Base-by-base conservation (phyloP, 345 rosid genomes). In the Corchorus capsularis region DNA sequence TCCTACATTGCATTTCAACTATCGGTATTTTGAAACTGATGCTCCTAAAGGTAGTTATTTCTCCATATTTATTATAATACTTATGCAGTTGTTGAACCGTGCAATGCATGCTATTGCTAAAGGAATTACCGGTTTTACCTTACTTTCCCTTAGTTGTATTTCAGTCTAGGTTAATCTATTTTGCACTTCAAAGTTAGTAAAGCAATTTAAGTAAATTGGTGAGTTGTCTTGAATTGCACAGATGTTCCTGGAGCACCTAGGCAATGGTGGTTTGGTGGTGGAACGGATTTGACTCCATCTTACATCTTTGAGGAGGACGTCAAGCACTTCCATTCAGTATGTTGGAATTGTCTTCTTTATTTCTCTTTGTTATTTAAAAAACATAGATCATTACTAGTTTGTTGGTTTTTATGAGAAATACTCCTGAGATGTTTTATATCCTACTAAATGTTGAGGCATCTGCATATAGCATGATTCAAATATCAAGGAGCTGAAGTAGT, bases 241-340 rank as follows among this genome's bases (percentile, higher is more conserved):
- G 99, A 96, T 87, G 74, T 75, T 77, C 98, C 97, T 64, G 99
- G 99, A 86, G 98, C 98, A 65, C 98, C 98, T 0, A 85, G 91
- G 84, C 98, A 93, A 76, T 96, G 99, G 99, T 96, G 99, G 99
- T 93, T 96, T 79, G 98, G 99, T 45, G 98, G 99, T 75, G 99
- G 99, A n/a, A 96, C 99, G 74, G 99, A 96, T 88, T 87, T 96
- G 37, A 93, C 99, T 59, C 99, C 99, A 81, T 86, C 99, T 82
- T 96, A 96, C 79, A 89, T 96, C 82, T 92, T 92, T 71, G 97
- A 96, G 72, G 98, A 96, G 74, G 99, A 96, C 87, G 97, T 92
- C 76, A 91, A 87, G 86, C 98, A 93, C 82, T 96, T 96, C 57
- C 99, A 96, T 78, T 86, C 93, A 80, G 99, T 96, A 86, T 75